Evolutionary conservation across 768 basidiomycete genomes (phyloP).

Genomic region (Russula foetens): DNA sequence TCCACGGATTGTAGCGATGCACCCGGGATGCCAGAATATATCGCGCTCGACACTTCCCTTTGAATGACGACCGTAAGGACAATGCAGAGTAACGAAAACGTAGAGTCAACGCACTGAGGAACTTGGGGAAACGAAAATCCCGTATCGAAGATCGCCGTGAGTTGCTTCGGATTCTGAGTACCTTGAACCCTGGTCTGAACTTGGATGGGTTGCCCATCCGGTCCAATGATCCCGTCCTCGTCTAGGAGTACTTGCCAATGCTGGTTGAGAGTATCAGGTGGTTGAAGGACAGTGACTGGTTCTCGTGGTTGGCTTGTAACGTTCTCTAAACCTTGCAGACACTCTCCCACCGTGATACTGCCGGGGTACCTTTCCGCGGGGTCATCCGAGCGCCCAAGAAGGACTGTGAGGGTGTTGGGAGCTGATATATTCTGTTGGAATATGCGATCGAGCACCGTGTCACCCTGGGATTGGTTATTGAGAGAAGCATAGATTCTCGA

Average conservation of each 20-base stretch:
- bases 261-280: conserved; percentile 13
- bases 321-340: not conserved
- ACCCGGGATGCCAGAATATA: conserved; percentile 29
- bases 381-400: conserved; percentile 27
- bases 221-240: conserved; percentile 29
- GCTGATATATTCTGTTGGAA: conserved; percentile 17
- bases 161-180: not conserved
- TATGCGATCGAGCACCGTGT: conserved; percentile 27
- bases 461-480: conserved; percentile 21
- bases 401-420: conserved; percentile 26
- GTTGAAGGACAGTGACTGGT: not conserved
- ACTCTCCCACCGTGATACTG: conserved; percentile 17
- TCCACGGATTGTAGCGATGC: conserved; percentile 23
- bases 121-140: conserved; percentile 30
- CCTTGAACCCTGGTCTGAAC: conserved; percentile 19
- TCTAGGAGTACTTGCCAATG: conserved; percentile 30
- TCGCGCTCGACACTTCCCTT: conserved; percentile 26
- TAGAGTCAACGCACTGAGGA: conserved; percentile 20
- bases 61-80: not conserved
- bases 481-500: conserved; percentile 19
- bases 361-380: conserved; percentile 24
- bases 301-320: not conserved
- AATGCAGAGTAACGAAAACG: too few relatives aligned
- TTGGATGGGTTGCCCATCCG: conserved; percentile 22
- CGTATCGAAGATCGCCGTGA: conserved; percentile 14